phyloP scores from a whole-genome alignment of 257 asterid species.

The Mitragyna speciosa region DNA sequence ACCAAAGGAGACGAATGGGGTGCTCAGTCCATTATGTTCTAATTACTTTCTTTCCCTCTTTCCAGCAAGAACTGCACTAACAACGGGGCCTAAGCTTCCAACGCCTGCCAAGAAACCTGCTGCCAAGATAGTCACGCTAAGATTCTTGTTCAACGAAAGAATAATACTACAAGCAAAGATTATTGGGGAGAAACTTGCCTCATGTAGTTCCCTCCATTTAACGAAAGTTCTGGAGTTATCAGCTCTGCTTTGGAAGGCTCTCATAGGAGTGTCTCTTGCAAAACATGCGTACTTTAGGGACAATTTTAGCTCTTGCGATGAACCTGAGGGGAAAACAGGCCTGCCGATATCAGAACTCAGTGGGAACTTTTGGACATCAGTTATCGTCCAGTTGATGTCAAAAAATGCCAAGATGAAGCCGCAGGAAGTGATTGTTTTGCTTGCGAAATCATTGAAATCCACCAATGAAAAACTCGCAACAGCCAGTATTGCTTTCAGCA shows the following conservation, averaged over 20 bases:
- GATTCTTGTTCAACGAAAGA: constrained; percentile 10
- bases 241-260: constrained; percentile 30
- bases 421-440: not conserved
- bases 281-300: constrained; percentile 13
- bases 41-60: constrained; percentile 11
- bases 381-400: not conserved
- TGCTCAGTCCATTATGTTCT: not conserved
- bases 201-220: not conserved
- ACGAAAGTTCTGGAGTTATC: constrained; percentile 3
- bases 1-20: not conserved
- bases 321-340: constrained; percentile 18
- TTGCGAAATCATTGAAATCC: not conserved
- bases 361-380: constrained; percentile 15
- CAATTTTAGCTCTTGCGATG: not conserved
- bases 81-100: not conserved
- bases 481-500: constrained; percentile 11
- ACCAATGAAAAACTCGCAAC: not conserved
- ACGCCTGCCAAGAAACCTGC: not conserved
- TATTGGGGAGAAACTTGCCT: not conserved
- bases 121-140: not conserved
- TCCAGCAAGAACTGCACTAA: not conserved
- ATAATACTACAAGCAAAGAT: not conserved
- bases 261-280: not conserved
- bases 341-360: not conserved
- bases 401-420: not conserved